Evolutionary conservation across 129 eudicot species (phyloP).

Genomic region (Scalesia atractyloides): DNA sequence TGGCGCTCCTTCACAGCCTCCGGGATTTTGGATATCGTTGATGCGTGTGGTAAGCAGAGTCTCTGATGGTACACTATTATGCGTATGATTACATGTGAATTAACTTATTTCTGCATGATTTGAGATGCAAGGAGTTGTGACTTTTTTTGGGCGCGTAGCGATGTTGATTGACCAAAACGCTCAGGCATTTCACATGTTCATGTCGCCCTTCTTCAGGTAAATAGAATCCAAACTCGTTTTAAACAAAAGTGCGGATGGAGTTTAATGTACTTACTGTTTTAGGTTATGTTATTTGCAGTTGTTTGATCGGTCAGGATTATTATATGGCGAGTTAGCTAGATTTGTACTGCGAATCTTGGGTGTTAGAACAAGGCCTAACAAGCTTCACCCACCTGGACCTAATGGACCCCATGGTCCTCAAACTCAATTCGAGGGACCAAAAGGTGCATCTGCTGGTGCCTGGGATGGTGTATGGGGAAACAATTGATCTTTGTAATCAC

Average conservation of each 20-base stretch:
- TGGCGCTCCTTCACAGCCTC: slow-evolving; percentile 85
- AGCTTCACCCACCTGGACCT: slow-evolving; percentile 49
- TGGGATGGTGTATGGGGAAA: slow-evolving; percentile 89
- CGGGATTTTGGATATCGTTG: slow-evolving; percentile 85
- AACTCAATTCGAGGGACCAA: slow-evolving; percentile 58
- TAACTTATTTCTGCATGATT: slow-evolving; percentile 8
- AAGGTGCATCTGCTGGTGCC: slow-evolving; percentile 56
- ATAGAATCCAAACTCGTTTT: neutral
- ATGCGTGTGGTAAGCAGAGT: slow-evolving; percentile 79
- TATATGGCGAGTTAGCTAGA: slow-evolving; percentile 85
- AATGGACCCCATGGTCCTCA: slow-evolving; percentile 65
- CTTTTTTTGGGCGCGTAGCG: slow-evolving; percentile 82
- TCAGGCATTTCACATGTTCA: slow-evolving; percentile 90
- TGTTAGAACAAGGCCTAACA: slow-evolving; percentile 49
- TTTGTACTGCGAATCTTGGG: slow-evolving; percentile 76
- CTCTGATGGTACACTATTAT: neutral
- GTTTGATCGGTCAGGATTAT: slow-evolving; percentile 75
- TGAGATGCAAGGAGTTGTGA: slow-evolving; percentile 86
- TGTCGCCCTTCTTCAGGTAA: slow-evolving; percentile 96
- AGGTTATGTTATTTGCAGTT: slow-evolving; percentile 50
- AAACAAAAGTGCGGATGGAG: neutral
- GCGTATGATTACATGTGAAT: neutral
- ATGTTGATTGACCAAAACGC: slow-evolving; percentile 87
- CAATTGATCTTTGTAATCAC: slow-evolving; percentile 25
- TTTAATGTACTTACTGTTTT: neutral